phyloP scores from a whole-genome alignment of 768 basidiomycete species.

The Kwoniella dejecticola region DNA sequence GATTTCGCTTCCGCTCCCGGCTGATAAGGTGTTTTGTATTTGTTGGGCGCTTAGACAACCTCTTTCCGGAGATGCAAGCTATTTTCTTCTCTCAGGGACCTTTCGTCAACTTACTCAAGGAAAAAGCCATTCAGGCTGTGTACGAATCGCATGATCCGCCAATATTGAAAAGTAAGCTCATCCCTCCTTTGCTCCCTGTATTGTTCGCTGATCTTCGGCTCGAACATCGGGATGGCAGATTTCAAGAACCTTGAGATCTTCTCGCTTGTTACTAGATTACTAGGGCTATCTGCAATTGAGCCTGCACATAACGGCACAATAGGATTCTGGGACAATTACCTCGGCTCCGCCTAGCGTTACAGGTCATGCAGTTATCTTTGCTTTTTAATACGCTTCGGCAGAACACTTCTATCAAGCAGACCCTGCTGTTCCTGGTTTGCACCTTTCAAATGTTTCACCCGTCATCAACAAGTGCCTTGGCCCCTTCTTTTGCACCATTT shows the following conservation, averaged over 20 bases:
- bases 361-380: too few species aligned
- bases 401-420: too few species aligned
- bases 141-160: constrained; percentile 68
- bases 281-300: constrained; percentile 57
- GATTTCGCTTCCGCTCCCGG: too few species aligned
- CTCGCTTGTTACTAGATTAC: constrained; percentile 72
- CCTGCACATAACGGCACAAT: constrained; percentile 67
- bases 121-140: constrained; percentile 27
- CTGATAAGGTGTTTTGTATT: too few species aligned
- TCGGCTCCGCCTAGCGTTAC: neutral
- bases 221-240: constrained; percentile 57
- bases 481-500: too few species aligned
- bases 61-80: constrained; percentile 74
- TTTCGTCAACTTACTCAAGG: constrained; percentile 70
- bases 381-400: too few species aligned
- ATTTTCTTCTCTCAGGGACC: constrained; percentile 92
- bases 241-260: constrained; percentile 86
- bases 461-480: too few species aligned
- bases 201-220: neutral
- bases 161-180: constrained; percentile 28
- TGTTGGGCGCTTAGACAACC: constrained; percentile 62
- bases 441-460: too few species aligned
- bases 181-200: neutral
- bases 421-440: too few species aligned
- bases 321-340: constrained; percentile 80